Evolutionary conservation across 345 rosid species (phyloP), one percentile per base, ranked within the genome.

Genomic region (Gynandropsis gynandra): DNA sequence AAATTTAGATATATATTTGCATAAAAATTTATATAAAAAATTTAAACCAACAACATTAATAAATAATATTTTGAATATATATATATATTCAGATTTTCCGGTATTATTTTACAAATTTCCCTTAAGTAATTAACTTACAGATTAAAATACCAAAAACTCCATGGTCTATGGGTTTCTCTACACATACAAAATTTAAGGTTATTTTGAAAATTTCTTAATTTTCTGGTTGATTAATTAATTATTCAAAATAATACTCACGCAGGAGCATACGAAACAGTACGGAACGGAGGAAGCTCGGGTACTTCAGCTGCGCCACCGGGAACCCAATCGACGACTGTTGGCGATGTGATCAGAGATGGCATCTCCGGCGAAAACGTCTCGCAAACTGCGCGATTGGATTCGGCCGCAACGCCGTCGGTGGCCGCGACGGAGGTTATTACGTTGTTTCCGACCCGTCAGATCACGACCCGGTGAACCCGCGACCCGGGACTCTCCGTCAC

Each of bases 241-340:
- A 7, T 10, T 13, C 11, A 9, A 29, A 16, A 24, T 24, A 2
- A 24, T 24, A 2, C 29, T 24, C 44, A 4, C 29, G 20, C 84
- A 87, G 97, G 77, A 72, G 60, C 67, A 75, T 75, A 65, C 67
- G 71, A 13, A 88, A 82, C 50, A 79, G 85, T 68, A 85, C 95
- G 5, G 76, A 68, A 10, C 59, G 94, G 44, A 63, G 94, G 48
- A 76, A 67, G 1, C 51, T 81, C 56, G 84, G 84, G 8, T 79
- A 38, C 58, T 68, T 79, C 58, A 72, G 78, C 0, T 75, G 78
- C 39, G 66, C 61, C 15, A 73, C 80, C 0, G 93, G 88, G 47
- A 84, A 84, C 51, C 85, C 94, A 8, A 76, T 84, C 8, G 94
- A 84, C 32, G 88, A 84, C 47, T 81, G 94, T 58, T 84, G 94